phyloP scores from a whole-genome alignment of 2,329 filamentous ascomycete genomes.

The Fusarium veterinarium region DNA sequence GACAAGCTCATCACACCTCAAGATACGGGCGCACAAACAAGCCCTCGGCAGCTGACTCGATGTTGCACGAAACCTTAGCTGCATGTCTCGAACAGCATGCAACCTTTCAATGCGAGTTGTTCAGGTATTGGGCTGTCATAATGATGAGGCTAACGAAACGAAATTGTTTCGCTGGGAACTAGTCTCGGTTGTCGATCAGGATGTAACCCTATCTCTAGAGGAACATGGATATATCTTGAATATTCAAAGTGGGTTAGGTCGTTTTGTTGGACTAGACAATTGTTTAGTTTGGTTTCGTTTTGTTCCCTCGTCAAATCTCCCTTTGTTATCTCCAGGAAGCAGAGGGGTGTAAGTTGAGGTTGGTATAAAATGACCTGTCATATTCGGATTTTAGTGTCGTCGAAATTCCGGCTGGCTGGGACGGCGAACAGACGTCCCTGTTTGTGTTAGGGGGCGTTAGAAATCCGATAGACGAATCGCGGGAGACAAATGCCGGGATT shows the following conservation, averaged over 20 bases:
- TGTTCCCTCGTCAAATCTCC: slow-evolving; percentile 19
- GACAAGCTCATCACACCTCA: slow-evolving; percentile 2
- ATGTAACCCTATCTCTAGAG: slow-evolving; percentile 37
- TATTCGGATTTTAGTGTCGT: slow-evolving; percentile 23
- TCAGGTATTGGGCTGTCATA: background rate
- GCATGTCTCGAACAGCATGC: background rate
- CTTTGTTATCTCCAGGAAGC: slow-evolving; percentile 1
- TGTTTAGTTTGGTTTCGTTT: slow-evolving; percentile 6
- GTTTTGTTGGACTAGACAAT: background rate
- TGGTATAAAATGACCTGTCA: slow-evolving; percentile 37
- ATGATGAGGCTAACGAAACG: slow-evolving; percentile 12
- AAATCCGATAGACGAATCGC: slow-evolving; percentile 36
- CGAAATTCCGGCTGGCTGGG: slow-evolving; percentile 33
- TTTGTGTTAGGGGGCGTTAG: slow-evolving; percentile 30
- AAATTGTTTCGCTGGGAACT: slow-evolving; percentile 3
- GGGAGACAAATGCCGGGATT: slow-evolving; percentile 32
- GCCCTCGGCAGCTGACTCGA: background rate
- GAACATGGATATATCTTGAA: slow-evolving; percentile 20
- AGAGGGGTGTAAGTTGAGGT: slow-evolving; percentile 24
- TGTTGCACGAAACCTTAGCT: slow-evolving; percentile 12
- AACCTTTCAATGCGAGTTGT: background rate
- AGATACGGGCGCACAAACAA: slow-evolving; percentile 3
- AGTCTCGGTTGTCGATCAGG: slow-evolving; percentile 28
- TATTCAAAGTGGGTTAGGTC: slow-evolving; percentile 10
- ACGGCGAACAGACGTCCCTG: slow-evolving; percentile 36